Evolutionary conservation across 2,329 filamentous ascomycete genomes (phyloP), one percentile per base, ranked within the genome.

Genomic region (Cordyceps cateniannulata): DNA sequence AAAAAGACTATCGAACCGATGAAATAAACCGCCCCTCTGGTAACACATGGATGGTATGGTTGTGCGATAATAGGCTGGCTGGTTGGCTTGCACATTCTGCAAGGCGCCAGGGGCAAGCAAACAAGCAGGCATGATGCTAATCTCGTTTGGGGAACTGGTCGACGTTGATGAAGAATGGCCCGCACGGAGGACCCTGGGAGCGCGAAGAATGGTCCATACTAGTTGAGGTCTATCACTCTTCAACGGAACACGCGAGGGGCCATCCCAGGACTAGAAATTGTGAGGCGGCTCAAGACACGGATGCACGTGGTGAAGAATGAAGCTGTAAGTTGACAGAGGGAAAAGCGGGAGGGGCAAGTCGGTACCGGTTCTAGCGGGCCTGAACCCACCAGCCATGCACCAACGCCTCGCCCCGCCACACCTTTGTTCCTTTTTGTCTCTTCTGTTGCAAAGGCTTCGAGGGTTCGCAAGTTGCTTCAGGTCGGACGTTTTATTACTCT

Each of bases 331-430:
- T 59, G 56, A 50, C n/a, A 24, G 24, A 59, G 24, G 10, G 44
- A 38, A 12, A 16, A 29, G 4, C 25, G n/a, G 47, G 55, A 58
- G 47, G 47, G 45, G 47, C 40, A 55, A 25, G 44, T 57, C 55
- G 55, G 55, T 58, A 50, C 16, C 55, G 35, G 47, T 51, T 51
- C 24, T 29, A 24, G 56, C 56, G 56, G 56, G 35, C 25, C 54
- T 20, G 25, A 56, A 27, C n/a, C 53, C 53, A 48, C 42, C 9
- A 25, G 40, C 53, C 25, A 47, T 45, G 38, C 27, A 16, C 24
- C 45, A 51, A 18, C 35, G 32, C 35, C 32, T 7, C 35, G 35
- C 45, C 55, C 55, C 45, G 45, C 45, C 22, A 20, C 45, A 58
- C 16, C 20, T 35, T 32, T 6, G 10, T 12, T 38, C 14, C 35